Base-by-base conservation (phyloP, 2,329 filamentous ascomycete species). In the Pseudopyrenochaeta lycopersici region DNA sequence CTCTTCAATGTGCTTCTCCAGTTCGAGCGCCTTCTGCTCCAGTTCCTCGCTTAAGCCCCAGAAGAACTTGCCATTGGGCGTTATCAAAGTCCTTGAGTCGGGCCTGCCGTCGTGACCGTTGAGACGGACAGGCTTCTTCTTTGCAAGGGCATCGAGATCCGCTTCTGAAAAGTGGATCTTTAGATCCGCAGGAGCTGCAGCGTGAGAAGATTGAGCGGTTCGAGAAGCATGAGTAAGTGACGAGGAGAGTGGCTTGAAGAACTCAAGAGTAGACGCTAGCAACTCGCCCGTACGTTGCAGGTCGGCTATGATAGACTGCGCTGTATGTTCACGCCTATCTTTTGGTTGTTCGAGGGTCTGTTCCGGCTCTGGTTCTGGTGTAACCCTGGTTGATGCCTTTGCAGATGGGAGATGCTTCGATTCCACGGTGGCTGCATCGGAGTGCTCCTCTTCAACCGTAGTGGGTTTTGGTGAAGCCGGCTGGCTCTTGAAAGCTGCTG, bases 51-150 rank as follows among this genome's bases (percentile, higher is more conserved):
- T 87, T 48, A 95, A 76, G 52, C 90, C 88, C 60, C 88, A 87
- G n/a, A 94, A 81, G 69, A 89, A 90, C 58, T 91, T 88, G 10
- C 90, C 90, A 56, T 89, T 87, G 0, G 90, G 89, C 0, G 90
- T 92, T 46, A 93, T 85, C 62, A 93, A 82, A 58, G 90, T 86
- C 21, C 88, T 83, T 1, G 77, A 77, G 54, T 78, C 80, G 23
- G 74, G 62, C n/a, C 73, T 76, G 29, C 72, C 75, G 20, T 79
- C 74, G n/a, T 77, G 69, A n/a, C 75, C 75, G 27, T 72, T 74
- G 17, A 80, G 75, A 21, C 75, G 75, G 11, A 81, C 67, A 3
- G 71, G 84, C 56, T 72, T 82, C 49, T 86, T 87, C 56, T 89
- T 87, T 1, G 86, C 79, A 33, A 87, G 66, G 10, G 73, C 76